These are phyloP conservation scores for Moesziomyces antarcticus DNA, from an alignment of 1,284 basidiomycete genomes.

Conservation along the genomic window DNA sequence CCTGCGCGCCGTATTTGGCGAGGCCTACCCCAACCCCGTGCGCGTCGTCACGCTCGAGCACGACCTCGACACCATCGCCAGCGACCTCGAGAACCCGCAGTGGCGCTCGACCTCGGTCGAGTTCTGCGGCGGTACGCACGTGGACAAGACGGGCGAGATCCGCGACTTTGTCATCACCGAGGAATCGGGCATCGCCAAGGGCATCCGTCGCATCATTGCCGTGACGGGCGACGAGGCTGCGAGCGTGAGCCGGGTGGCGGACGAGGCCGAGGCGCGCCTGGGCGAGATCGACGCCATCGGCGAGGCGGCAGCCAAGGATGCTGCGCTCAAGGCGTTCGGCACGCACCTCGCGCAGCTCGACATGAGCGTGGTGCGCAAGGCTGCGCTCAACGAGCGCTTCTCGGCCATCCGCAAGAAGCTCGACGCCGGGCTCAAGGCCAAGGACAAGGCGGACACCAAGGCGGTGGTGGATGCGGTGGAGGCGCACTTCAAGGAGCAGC, in stretches of 20 bases:
- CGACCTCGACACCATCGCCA: constrained; percentile 84
- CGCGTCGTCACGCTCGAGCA: constrained; percentile 91
- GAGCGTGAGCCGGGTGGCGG: constrained; percentile 79
- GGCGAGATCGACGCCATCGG: constrained; percentile 75
- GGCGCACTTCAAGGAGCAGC: constrained; percentile 78
- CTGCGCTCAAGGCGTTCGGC: constrained; percentile 81
- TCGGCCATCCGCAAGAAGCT: constrained; percentile 81
- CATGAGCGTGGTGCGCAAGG: constrained; percentile 86
- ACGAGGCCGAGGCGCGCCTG: constrained; percentile 76
- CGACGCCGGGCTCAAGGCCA: constrained; percentile 86
- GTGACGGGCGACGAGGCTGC: constrained; percentile 94
- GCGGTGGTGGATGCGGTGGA: constrained; percentile 80
- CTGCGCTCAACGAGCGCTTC: constrained; percentile 81
- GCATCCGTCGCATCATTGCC: constrained; percentile 91
- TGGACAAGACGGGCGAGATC: constrained; percentile 93
- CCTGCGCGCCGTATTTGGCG: constrained; percentile 94
- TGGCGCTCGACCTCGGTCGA: constrained; percentile 93
- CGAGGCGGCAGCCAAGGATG: constrained; percentile 83
- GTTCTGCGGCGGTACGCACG: constrained; percentile 98
- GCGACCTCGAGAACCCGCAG: constrained; percentile 86
- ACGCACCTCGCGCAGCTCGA: constrained; percentile 91
- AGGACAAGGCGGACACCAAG: constrained; percentile 81
- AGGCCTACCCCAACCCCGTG: constrained; percentile 97
- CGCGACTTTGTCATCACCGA: constrained; percentile 93
- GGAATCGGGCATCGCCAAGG: constrained; percentile 97